Conservation (phyloP, 805 yeast species). For the Nakazawaea ernobii region DNA sequence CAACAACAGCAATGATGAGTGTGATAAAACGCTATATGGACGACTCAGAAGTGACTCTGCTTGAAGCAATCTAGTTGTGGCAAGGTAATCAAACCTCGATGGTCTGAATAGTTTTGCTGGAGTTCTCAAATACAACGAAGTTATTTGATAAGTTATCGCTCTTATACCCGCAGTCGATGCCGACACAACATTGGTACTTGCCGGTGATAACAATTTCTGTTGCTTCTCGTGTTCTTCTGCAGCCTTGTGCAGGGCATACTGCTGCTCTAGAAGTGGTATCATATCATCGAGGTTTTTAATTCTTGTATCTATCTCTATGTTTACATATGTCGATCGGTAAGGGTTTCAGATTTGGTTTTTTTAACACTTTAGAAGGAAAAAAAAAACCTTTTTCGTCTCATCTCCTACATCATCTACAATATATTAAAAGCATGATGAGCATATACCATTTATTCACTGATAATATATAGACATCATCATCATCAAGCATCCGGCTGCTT, state of each 20-base stretch:
- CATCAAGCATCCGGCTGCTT: not conserved
- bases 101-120: slow-evolving; percentile 86
- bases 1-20: slow-evolving; percentile 73
- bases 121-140: slow-evolving; percentile 73
- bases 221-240: not conserved
- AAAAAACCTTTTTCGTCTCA: not conserved
- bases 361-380: too few relatives aligned
- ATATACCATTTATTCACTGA: too few relatives aligned
- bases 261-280: not conserved
- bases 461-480: too few relatives aligned
- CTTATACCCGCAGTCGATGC: slow-evolving; percentile 82
- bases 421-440: too few relatives aligned
- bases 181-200: slow-evolving; percentile 55
- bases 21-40: slow-evolving; percentile 57
- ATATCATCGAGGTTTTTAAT: not conserved
- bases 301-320: too few relatives aligned
- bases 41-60: slow-evolving; percentile 39
- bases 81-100: slow-evolving; percentile 80
- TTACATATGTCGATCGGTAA: too few relatives aligned
- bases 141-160: slow-evolving; percentile 73
- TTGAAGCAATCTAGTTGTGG: slow-evolving; percentile 50
- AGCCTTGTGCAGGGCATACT: not conserved
- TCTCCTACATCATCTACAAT: not conserved
- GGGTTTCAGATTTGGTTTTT: not conserved
- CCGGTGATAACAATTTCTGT: slow-evolving; percentile 26